These are phyloP conservation scores for Fusarium albosuccineum DNA, from an alignment of 2,329 filamentous ascomycete genomes.

Conservation along the genomic window DNA sequence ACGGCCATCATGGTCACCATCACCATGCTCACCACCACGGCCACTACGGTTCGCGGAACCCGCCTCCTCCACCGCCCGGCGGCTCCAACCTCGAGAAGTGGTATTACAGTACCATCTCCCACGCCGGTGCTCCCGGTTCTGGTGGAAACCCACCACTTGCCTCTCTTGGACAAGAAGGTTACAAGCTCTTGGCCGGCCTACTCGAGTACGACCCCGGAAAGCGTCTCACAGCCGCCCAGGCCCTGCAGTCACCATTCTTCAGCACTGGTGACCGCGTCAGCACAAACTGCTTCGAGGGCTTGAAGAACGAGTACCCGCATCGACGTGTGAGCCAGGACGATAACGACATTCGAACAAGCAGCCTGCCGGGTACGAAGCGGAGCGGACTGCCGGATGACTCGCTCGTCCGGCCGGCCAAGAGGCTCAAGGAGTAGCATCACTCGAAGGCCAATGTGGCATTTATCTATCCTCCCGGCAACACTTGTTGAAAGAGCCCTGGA, in stretches of 20 bases:
- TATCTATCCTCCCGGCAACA: no score
- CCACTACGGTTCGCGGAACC: slow-evolving; percentile 56
- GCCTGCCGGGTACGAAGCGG: slow-evolving; percentile 90
- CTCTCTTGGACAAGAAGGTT: slow-evolving; percentile 80
- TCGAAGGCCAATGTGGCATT: background rate
- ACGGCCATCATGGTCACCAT: slow-evolving; percentile 57
- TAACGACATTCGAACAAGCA: slow-evolving; percentile 93
- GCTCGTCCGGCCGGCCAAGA: slow-evolving; percentile 72
- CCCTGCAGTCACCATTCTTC: slow-evolving; percentile 93
- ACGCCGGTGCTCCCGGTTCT: slow-evolving; percentile 56
- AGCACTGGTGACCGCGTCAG: slow-evolving; percentile 78
- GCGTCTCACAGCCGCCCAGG: slow-evolving; percentile 87
- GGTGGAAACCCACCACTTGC: slow-evolving; percentile 58
- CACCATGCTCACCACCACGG: slow-evolving; percentile 62
- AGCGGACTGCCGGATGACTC: slow-evolving; percentile 86
- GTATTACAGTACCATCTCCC: slow-evolving; percentile 79
- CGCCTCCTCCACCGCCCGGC: slow-evolving; percentile 41
- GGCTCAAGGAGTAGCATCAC: slow-evolving; percentile 66
- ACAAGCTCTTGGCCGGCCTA: slow-evolving; percentile 82
- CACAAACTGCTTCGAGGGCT: slow-evolving; percentile 90
- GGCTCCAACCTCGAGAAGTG: slow-evolving; percentile 78
- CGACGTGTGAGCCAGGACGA: slow-evolving; percentile 93
- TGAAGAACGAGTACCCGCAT: slow-evolving; percentile 89
- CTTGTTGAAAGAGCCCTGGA: background rate
- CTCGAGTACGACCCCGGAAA: slow-evolving; percentile 94